A percentile compares a stretch with the other conserved stretches of the same genome.
Evolutionary conservation across 352 stramenopile genomes (phyloP).

Genomic region (Pythium volutum): DNA sequence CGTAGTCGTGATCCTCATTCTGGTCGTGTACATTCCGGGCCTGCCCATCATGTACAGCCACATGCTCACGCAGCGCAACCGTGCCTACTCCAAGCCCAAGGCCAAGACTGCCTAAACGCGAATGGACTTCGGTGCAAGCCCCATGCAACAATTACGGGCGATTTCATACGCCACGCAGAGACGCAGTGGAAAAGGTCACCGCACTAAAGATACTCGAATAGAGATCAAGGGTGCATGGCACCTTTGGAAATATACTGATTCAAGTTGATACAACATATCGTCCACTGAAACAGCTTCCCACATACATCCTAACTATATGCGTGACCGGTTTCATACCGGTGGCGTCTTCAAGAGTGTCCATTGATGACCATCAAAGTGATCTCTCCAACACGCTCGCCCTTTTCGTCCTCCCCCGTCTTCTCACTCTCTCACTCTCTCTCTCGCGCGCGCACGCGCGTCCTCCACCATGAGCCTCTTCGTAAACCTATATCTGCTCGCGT

Average conservation of each 20-base stretch:
- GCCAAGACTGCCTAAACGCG: conserved; percentile 44
- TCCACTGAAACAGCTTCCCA: neutral
- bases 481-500: conserved; percentile 18
- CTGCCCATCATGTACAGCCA: conserved; percentile 83
- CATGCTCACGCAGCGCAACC: conserved; percentile 85
- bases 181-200: too few relatives aligned
- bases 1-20: conserved; percentile 59
- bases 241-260: too few relatives aligned
- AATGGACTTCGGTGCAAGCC: neutral
- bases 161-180: too few relatives aligned
- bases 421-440: neutral
- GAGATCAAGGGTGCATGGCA: too few relatives aligned
- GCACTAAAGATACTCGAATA: too few relatives aligned
- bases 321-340: neutral
- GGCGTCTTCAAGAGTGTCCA: neutral
- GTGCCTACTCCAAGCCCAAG: conserved; percentile 79
- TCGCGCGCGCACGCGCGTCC: neutral
- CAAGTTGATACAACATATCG: neutral
- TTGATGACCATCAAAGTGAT: neutral
- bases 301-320: neutral
- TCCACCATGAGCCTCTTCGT: conserved; percentile 6
- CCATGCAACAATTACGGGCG: neutral
- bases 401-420: neutral
- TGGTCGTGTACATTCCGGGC: conserved; percentile 73
- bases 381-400: neutral